phyloP scores from a whole-genome alignment of 768 basidiomycete genomes.

The Agaricus bisporus region DNA sequence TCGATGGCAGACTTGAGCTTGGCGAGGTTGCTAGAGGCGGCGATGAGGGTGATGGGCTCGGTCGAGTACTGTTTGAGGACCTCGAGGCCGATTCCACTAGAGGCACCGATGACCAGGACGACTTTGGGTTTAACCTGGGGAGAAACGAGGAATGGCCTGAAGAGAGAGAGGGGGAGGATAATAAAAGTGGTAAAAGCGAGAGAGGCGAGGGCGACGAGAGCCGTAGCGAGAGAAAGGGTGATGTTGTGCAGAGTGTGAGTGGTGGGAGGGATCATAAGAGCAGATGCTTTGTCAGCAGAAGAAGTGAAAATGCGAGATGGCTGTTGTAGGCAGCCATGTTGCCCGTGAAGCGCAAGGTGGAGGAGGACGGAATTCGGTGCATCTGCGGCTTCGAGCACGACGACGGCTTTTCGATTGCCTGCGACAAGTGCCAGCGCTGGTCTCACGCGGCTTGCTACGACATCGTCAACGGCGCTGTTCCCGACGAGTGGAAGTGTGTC shows the following conservation, averaged over 20 bases:
- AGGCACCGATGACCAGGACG: not conserved
- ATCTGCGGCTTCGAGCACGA: conserved; percentile 71
- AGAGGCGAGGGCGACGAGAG: no score
- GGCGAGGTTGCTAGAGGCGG: conserved; percentile 16
- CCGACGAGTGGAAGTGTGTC: conserved; percentile 78
- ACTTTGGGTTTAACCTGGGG: no score
- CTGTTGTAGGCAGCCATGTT: not conserved
- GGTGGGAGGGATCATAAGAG: not conserved
- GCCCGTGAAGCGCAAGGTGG: conserved; percentile 6
- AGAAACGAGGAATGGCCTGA: no score
- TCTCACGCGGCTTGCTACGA: conserved; percentile 78
- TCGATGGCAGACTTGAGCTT: conserved; percentile 14
- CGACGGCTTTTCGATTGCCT: conserved; percentile 83
- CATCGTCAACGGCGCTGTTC: conserved; percentile 50
- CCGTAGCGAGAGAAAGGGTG: no score
- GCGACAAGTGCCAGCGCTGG: conserved; percentile 79
- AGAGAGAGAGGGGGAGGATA: no score
- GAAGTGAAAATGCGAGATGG: not conserved
- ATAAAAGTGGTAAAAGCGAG: no score
- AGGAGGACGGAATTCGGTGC: conserved; percentile 50
- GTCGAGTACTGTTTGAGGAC: conserved; percentile 22
- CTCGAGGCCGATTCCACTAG: conserved; percentile 20
- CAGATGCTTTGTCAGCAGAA: not conserved
- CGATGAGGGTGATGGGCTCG: conserved; percentile 21
- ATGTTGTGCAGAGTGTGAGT: no score